These are phyloP conservation scores for Oryza meridionalis DNA, from an alignment of 176 grass and related monocot species.

Conservation along the genomic window DNA sequence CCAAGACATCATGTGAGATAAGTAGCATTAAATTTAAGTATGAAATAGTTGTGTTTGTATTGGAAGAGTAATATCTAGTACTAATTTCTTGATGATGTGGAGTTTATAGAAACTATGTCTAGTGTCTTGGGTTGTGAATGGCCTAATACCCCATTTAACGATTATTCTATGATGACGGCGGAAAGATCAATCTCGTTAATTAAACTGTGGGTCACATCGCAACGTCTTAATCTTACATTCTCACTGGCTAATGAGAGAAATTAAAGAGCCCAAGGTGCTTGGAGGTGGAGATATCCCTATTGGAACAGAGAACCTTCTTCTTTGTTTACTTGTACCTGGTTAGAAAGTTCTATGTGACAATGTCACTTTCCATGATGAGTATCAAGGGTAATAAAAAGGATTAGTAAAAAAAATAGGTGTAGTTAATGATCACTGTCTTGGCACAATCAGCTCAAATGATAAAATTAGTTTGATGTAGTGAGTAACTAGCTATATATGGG, in stretches of 20 bases:
- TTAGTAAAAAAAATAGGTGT: not conserved
- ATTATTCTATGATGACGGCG: conserved; percentile 31
- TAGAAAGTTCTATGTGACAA: not conserved
- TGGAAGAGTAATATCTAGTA: too few relatives aligned
- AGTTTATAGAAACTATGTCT: too few relatives aligned
- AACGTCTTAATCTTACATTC: conserved; percentile 10
- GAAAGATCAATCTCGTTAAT: not conserved
- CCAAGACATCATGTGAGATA: too few relatives aligned
- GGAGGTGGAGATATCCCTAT: conserved; percentile 10
- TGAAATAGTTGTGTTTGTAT: too few relatives aligned
- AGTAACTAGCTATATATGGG: not conserved
- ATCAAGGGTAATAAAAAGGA: not conserved
- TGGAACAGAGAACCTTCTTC: too few relatives aligned
- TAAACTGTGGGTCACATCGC: not conserved
- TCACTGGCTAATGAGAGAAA: not conserved
- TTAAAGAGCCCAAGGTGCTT: not conserved
- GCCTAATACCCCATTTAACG: not conserved
- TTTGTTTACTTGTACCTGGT: not conserved
- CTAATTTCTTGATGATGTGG: too few relatives aligned
- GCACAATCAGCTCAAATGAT: conserved; percentile 18
- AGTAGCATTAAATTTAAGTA: too few relatives aligned
- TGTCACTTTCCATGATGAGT: conserved; percentile 24
- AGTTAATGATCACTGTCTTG: not conserved
- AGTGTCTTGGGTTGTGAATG: too few relatives aligned
- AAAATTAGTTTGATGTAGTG: not conserved